A percentile compares a stretch with the other conserved stretches of the same genome.
phyloP scores from a whole-genome alignment of 495 filamentous ascomycete species.

The Bacidia gigantensis region DNA sequence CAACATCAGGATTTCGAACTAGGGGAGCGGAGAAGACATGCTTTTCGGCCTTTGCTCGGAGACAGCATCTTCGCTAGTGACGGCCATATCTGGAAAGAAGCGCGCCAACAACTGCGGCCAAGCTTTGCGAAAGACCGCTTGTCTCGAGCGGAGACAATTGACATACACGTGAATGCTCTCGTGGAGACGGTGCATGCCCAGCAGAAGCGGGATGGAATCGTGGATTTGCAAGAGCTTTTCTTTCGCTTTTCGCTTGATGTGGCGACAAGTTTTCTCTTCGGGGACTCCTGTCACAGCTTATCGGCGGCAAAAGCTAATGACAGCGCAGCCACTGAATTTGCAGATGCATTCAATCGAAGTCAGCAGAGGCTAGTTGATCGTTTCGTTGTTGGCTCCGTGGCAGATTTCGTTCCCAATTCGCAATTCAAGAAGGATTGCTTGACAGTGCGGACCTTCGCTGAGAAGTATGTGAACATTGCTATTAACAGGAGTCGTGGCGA shows the following conservation, averaged over 20 bases:
- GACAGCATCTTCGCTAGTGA: constrained; percentile 59
- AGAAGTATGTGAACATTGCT: not conserved
- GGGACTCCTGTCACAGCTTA: constrained; percentile 29
- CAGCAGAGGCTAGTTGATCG: not conserved
- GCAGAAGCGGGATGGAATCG: constrained; percentile 29
- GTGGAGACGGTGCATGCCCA: constrained; percentile 25
- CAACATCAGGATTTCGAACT: constrained; percentile 60
- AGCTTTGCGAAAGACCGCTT: constrained; percentile 21
- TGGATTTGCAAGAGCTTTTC: constrained; percentile 49
- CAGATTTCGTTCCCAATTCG: not conserved
- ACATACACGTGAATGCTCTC: constrained; percentile 42
- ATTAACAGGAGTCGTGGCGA: not conserved
- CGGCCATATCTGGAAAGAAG: constrained; percentile 48
- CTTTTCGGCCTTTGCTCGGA: constrained; percentile 40
- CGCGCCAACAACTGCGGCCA: constrained; percentile 39
- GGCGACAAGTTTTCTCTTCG: constrained; percentile 55
- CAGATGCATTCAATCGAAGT: not conserved
- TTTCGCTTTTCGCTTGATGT: constrained; percentile 51
- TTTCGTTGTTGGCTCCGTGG: not conserved
- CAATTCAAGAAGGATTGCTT: not conserved
- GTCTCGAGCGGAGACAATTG: constrained; percentile 35
- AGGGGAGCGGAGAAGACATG: constrained; percentile 18
- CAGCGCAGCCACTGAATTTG: not conserved
- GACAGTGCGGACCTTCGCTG: not conserved
- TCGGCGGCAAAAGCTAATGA: constrained; percentile 19